Evolutionary conservation across 2,329 filamentous ascomycete species (phyloP).

Genomic region (Botryotinia calthae): DNA sequence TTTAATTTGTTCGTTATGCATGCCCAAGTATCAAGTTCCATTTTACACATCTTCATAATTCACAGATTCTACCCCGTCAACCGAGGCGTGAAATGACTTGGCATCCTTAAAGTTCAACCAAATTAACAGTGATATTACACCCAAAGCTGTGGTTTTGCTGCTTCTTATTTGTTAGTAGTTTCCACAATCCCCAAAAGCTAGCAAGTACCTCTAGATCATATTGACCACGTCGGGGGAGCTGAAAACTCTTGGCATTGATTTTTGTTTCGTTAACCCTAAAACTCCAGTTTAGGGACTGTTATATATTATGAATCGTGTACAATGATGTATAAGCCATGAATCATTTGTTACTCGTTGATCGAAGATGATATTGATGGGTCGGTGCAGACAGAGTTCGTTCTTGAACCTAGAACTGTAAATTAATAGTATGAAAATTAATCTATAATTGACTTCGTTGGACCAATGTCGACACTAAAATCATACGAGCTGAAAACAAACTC

Average conservation of each 20-base stretch:
- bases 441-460: neutral
- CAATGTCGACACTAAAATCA: neutral
- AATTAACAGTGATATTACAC: neutral
- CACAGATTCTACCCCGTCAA: neutral
- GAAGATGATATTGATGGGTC: neutral
- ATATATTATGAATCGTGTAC: neutral
- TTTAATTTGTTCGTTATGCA: neutral
- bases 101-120: neutral
- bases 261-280: too few relatives aligned
- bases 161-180: neutral
- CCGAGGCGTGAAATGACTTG: neutral
- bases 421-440: neutral
- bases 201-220: neutral
- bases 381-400: neutral
- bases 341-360: neutral
- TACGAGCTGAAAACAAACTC: neutral
- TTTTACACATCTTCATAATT: neutral
- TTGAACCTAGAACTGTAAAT: neutral
- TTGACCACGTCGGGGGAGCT: neutral
- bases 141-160: too few relatives aligned
- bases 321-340: neutral
- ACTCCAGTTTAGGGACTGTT: neutral
- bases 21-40: neutral
- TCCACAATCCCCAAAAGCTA: neutral
- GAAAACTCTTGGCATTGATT: neutral